Conservation (phyloP, 768 basidiomycete genomes). For the Boletus eberwhitei region DNA sequence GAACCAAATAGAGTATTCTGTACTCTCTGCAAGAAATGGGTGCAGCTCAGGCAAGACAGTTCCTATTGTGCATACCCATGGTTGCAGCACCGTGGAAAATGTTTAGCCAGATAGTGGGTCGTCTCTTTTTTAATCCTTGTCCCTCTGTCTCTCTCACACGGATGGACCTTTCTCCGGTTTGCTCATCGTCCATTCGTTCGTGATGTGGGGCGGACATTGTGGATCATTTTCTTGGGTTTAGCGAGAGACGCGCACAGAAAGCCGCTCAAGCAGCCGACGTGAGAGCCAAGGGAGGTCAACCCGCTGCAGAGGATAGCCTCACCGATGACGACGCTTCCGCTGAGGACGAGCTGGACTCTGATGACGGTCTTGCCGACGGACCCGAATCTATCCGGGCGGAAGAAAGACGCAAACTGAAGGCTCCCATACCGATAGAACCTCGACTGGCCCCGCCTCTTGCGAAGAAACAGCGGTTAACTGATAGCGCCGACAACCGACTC, state of each 20-base stretch:
- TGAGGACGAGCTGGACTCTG: slow-evolving; percentile 38
- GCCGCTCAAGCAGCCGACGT: slow-evolving; percentile 49
- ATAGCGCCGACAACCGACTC: slow-evolving; percentile 16
- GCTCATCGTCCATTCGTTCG: slow-evolving; percentile 1
- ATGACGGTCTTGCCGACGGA: slow-evolving; percentile 28
- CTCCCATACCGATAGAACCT: slow-evolving; percentile 17
- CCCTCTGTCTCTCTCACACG: slow-evolving; percentile 9
- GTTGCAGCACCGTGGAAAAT: slow-evolving; percentile 75
- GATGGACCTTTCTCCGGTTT: neutral
- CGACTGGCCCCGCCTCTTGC: slow-evolving; percentile 14
- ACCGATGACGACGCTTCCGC: slow-evolving; percentile 31
- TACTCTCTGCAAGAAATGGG: slow-evolving; percentile 75
- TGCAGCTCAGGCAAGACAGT: slow-evolving; percentile 74
- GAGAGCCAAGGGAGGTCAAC: slow-evolving; percentile 36
- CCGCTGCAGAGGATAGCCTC: slow-evolving; percentile 24
- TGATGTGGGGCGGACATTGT: neutral
- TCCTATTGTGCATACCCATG: slow-evolving; percentile 81
- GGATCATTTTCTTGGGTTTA: slow-evolving; percentile 22
- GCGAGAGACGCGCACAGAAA: slow-evolving; percentile 56
- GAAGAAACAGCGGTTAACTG: slow-evolving; percentile 25
- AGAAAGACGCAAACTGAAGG: slow-evolving; percentile 27
- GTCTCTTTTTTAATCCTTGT: neutral
- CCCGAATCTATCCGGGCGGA: slow-evolving; percentile 19
- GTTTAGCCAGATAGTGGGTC: slow-evolving; percentile 67
- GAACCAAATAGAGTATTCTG: slow-evolving; percentile 77